Conservation (phyloP, 139 green algal genomes). For the Helicosporidium sp. region DNA sequence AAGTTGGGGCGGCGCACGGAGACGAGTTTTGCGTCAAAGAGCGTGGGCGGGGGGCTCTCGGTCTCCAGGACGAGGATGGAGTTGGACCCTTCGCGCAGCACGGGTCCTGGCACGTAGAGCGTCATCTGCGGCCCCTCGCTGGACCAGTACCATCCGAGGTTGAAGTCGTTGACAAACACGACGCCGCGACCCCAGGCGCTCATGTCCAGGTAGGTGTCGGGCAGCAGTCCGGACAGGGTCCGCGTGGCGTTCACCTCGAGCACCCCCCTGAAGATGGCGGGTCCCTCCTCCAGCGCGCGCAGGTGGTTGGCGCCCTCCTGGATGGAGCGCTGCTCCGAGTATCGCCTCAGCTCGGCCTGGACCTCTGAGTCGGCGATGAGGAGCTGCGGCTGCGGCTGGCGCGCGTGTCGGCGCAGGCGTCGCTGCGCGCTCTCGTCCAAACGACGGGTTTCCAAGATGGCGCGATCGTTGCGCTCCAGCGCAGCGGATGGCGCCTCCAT, state of each 20-base stretch:
- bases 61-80: conserved; percentile 28
- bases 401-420: too few relatives aligned
- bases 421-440: background rate
- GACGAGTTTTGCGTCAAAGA: too few relatives aligned
- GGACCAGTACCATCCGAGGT: conserved; percentile 32
- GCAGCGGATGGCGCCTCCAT: too few relatives aligned
- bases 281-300: background rate
- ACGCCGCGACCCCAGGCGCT: conserved; percentile 28
- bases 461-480: too few relatives aligned
- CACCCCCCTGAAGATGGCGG: background rate
- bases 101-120: conserved; percentile 20
- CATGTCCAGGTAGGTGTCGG: conserved; percentile 27
- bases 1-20: too few relatives aligned
- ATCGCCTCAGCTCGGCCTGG: background rate
- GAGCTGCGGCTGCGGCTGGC: too few relatives aligned
- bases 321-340: too few relatives aligned
- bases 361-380: too few relatives aligned
- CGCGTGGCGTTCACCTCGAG: too few relatives aligned
- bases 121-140: conserved; percentile 23
- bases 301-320: background rate
- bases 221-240: background rate
- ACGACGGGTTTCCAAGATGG: too few relatives aligned
- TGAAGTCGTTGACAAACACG: conserved; percentile 34
- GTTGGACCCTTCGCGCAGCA: conserved; percentile 21
- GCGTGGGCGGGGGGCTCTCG: background rate